Percentiles rank a stretch among this genome's conserved stretches.
phyloP scores from a whole-genome alignment of 2,329 filamentous ascomycete species.

The Microdochium bolleyi region DNA sequence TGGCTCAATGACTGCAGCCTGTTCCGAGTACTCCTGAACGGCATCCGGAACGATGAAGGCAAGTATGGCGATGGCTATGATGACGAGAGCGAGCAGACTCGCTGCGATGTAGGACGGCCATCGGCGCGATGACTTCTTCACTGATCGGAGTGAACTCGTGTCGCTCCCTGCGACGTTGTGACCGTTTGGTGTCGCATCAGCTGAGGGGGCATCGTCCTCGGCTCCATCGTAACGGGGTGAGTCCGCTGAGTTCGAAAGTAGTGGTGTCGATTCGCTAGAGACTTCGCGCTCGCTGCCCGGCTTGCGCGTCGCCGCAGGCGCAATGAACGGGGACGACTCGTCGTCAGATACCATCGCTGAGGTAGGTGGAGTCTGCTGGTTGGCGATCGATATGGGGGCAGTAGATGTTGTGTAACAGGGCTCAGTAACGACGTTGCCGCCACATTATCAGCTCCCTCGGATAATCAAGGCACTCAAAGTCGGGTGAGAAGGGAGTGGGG shows the following conservation, averaged over 20 bases:
- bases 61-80: conserved; percentile 63
- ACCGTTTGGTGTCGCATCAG: conserved; percentile 6
- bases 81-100: conserved; percentile 50
- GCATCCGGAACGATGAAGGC: conserved; percentile 76
- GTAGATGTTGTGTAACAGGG: conserved; percentile 1
- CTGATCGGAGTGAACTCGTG: conserved; percentile 12
- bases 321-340: conserved; percentile 25
- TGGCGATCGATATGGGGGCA: conserved; percentile 1
- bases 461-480: neutral
- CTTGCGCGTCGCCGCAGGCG: conserved; percentile 20
- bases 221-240: conserved; percentile 29
- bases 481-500: neutral
- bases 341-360: conserved; percentile 30
- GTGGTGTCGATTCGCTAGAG: conserved; percentile 40
- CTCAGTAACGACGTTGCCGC: neutral
- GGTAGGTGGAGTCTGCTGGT: conserved; percentile 1
- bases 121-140: conserved; percentile 36
- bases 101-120: conserved; percentile 80
- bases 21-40: conserved; percentile 78
- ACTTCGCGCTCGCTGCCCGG: conserved; percentile 10
- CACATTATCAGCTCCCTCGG: neutral
- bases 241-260: conserved; percentile 31
- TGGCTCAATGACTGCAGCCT: conserved; percentile 74
- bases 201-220: conserved; percentile 19
- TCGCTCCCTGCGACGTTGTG: conserved; percentile 6